phyloP scores from a whole-genome alignment of 2,329 filamentous ascomycete species.

The Acephala macrosclerotiorum region DNA sequence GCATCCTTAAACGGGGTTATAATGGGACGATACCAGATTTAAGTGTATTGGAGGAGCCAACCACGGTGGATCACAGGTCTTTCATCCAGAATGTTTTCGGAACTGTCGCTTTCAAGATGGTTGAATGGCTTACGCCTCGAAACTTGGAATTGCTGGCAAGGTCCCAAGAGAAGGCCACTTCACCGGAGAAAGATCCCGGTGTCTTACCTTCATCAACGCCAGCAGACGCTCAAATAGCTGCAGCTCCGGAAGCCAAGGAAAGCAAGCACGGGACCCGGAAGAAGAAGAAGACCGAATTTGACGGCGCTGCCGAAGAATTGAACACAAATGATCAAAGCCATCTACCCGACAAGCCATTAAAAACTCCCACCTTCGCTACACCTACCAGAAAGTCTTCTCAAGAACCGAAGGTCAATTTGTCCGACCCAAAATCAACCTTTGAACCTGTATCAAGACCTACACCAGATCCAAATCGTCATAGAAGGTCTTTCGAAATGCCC shows the following conservation, averaged over 20 bases:
- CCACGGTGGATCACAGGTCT: slow-evolving; percentile 64
- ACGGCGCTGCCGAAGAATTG: neutral
- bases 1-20: neutral
- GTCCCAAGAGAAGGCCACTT: slow-evolving; percentile 15
- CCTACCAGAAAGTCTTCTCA: neutral
- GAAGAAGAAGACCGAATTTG: neutral
- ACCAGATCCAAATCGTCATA: neutral
- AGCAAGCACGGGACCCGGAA: neutral
- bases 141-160: slow-evolving; percentile 41
- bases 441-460: neutral
- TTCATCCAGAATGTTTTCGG: slow-evolving; percentile 71
- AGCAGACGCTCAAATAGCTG: neutral
- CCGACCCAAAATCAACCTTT: neutral
- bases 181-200: neutral
- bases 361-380: neutral
- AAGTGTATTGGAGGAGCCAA: slow-evolving; percentile 33
- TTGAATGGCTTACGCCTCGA: slow-evolving; percentile 72
- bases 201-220: neutral
- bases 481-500: neutral
- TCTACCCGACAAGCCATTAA: neutral
- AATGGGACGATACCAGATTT: slow-evolving; percentile 11
- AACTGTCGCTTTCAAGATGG: slow-evolving; percentile 72
- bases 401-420: neutral
- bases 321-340: neutral
- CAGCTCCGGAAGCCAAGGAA: neutral